A percentile compares a stretch with the other conserved stretches of the same genome.
Evolutionary conservation across 2,329 filamentous ascomycete genomes (phyloP).

Genomic region (Penicillium frequentans): DNA sequence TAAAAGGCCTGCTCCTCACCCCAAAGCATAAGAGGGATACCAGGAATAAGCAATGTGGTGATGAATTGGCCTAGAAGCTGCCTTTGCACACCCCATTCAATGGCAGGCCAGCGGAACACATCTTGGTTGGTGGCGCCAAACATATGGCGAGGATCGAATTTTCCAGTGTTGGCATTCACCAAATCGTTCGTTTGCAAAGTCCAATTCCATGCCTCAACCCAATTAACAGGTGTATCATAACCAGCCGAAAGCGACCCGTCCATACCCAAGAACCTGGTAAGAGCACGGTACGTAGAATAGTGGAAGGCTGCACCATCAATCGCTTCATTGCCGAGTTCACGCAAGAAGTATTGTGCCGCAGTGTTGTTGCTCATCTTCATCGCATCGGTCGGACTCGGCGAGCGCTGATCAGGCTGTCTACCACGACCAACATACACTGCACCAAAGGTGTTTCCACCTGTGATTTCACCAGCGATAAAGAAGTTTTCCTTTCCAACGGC

Average conservation of each 20-base stretch:
- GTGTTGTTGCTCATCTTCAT: slow-evolving; percentile 50
- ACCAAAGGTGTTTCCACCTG: slow-evolving; percentile 61
- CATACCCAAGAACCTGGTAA: slow-evolving; percentile 61
- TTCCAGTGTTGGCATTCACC: slow-evolving; percentile 59
- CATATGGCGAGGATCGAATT: slow-evolving; percentile 65
- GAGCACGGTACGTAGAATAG: slow-evolving; percentile 61
- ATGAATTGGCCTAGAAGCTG: slow-evolving; percentile 60
- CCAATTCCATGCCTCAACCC: slow-evolving; percentile 55
- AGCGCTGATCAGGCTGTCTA: slow-evolving; percentile 55
- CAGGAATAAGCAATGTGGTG: slow-evolving; percentile 60
- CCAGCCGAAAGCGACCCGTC: slow-evolving; percentile 57
- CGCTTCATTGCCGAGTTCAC: slow-evolving; percentile 52
- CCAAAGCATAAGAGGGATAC: slow-evolving; percentile 61
- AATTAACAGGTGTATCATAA: slow-evolving; percentile 56
- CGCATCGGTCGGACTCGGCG: slow-evolving; percentile 44
- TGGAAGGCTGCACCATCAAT: slow-evolving; percentile 65
- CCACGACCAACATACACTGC: slow-evolving; percentile 63
- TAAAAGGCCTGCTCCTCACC: slow-evolving; percentile 68
- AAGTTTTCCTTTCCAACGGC: slow-evolving; percentile 62
- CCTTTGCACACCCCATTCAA: slow-evolving; percentile 57
- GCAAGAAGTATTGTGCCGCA: slow-evolving; percentile 50
- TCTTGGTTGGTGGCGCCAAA: slow-evolving; percentile 66
- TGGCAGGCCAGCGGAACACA: slow-evolving; percentile 63
- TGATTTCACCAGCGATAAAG: slow-evolving; percentile 64
- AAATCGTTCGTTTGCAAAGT: slow-evolving; percentile 60